Conservation (phyloP, 495 filamentous ascomycete genomes). For the Tetracladium setigerum region DNA sequence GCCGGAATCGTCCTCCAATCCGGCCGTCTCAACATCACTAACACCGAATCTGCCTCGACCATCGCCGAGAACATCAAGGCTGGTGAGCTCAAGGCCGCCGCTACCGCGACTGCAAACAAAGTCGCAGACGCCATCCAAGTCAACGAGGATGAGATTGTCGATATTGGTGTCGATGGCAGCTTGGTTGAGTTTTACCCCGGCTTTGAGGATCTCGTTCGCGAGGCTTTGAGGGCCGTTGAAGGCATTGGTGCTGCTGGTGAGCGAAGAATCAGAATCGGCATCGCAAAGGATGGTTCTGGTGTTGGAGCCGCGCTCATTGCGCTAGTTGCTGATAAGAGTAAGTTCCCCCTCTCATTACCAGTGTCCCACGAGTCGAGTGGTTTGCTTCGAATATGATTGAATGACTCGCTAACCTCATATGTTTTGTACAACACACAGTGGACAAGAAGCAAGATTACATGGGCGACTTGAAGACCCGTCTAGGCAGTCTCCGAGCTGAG, state of each 20-base stretch:
- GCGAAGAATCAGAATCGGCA: conserved; percentile 76
- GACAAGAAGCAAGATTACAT: no score
- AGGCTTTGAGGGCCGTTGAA: conserved; percentile 61
- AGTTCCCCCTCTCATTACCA: no score
- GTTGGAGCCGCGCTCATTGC: conserved; percentile 91
- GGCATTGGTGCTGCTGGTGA: conserved; percentile 67
- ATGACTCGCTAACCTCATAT: no score
- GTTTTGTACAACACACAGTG: no score
- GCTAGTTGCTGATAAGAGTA: conserved; percentile 48
- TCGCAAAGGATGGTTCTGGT: conserved; percentile 89
- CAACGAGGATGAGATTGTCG: conserved; percentile 55
- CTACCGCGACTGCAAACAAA: conserved; percentile 19
- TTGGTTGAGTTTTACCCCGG: conserved; percentile 88
- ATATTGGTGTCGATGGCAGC: conserved; percentile 86
- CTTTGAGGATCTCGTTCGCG: conserved; percentile 72
- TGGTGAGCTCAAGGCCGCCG: conserved; percentile 14
- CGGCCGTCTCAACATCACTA: conserved; percentile 45
- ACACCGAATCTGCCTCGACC: conserved; percentile 13
- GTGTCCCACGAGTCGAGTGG: no score
- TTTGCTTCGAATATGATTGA: no score
- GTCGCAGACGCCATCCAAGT: conserved; percentile 9
- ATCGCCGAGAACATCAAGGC: conserved; percentile 14
- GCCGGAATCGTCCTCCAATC: conserved; percentile 73
- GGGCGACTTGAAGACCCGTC: no score
- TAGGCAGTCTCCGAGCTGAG: no score